phyloP scores from a whole-genome alignment of 768 basidiomycete species.

The Trametes punicea region DNA sequence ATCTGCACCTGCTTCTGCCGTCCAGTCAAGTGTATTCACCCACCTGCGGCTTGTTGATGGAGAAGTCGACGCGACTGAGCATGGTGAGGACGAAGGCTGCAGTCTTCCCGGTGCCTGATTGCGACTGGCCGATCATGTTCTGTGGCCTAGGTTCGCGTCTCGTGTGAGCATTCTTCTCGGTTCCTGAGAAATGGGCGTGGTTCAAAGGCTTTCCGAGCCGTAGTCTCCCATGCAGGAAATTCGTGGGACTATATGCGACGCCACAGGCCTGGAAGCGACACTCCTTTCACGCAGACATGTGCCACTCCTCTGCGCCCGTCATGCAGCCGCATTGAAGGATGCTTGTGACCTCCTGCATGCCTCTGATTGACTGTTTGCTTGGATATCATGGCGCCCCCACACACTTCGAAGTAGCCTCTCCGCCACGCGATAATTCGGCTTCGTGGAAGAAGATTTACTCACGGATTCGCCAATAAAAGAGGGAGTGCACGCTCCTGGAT shows the following conservation, averaged over 20 bases:
- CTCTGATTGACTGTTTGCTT: not conserved
- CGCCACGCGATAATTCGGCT: not conserved
- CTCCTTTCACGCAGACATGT: not conserved
- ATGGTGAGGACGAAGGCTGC: slow-evolving; percentile 98
- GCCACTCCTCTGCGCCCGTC: not conserved
- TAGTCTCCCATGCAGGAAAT: not conserved
- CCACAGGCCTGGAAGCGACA: not conserved
- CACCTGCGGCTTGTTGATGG: slow-evolving; percentile 80
- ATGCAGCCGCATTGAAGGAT: not conserved
- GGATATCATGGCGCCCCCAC: not conserved
- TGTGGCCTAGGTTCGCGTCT: slow-evolving; percentile 58
- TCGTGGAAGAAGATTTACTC: slow-evolving; percentile 35
- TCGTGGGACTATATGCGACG: not conserved
- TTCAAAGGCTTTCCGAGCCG: not conserved
- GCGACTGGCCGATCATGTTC: slow-evolving; percentile 99
- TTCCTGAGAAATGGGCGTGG: not conserved
- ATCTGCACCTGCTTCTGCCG: not conserved
- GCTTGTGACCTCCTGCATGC: not conserved
- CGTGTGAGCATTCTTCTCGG: not conserved
- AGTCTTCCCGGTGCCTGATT: slow-evolving; percentile 98
- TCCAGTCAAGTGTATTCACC: slow-evolving; percentile 15
- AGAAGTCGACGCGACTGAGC: slow-evolving; percentile 90
- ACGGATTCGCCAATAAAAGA: slow-evolving; percentile 88
- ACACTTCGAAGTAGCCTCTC: not conserved
- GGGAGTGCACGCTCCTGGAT: slow-evolving; percentile 97